phyloP scores from a whole-genome alignment of 1,284 basidiomycete species.

The Ceratobasidium sp. region DNA sequence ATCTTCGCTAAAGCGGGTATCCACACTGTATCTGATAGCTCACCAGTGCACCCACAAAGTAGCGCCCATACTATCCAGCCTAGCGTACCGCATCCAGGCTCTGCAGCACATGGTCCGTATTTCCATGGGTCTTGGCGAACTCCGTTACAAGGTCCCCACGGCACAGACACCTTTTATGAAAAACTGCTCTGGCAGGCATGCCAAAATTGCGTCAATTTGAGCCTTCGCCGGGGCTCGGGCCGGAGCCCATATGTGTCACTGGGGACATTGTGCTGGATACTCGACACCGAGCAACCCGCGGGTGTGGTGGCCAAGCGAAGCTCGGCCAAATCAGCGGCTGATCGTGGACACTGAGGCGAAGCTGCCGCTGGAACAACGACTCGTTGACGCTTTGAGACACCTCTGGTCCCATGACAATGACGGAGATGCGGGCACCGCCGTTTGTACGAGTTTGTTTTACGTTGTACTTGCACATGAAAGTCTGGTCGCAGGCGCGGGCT shows the following conservation, averaged over 20 bases:
- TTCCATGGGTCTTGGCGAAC: neutral
- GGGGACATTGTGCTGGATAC: neutral
- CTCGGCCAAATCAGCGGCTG: neutral
- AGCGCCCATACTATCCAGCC: neutral
- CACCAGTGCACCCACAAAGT: neutral
- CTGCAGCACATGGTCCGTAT: neutral
- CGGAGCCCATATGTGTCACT: neutral
- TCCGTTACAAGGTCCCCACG: neutral
- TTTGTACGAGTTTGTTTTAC: neutral
- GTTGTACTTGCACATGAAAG: neutral
- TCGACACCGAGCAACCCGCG: slow-evolving; percentile 5
- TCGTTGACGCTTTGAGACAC: neutral
- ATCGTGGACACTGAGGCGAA: slow-evolving; percentile 13
- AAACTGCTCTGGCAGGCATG: neutral
- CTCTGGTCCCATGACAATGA: neutral
- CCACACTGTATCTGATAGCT: neutral
- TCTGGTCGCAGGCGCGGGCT: no score
- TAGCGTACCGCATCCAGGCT: neutral
- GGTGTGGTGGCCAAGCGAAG: neutral
- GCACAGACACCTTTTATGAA: neutral
- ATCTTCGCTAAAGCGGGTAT: neutral
- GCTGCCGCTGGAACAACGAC: slow-evolving; percentile 1
- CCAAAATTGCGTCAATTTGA: neutral
- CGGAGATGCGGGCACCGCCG: neutral
- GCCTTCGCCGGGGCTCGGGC: neutral